Conservation (phyloP, 2,329 filamentous ascomycete genomes). For the Colletotrichum liriopes region DNA sequence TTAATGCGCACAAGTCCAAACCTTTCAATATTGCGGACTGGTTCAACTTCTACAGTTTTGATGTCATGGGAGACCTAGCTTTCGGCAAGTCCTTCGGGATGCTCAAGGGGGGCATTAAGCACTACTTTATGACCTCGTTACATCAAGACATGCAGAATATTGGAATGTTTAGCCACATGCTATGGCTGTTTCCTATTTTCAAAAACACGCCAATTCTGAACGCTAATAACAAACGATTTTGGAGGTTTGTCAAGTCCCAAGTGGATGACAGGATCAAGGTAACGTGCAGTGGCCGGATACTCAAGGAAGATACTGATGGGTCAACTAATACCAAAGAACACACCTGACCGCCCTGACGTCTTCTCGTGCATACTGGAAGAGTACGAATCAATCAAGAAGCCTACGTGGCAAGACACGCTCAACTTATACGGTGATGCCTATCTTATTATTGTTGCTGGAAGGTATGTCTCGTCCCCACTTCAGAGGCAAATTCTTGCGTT, state of each 20-base stretch:
- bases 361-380: conserved; percentile 53
- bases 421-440: conserved; percentile 50
- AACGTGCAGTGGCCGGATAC: neutral
- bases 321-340: conserved; percentile 21
- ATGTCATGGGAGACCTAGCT: conserved; percentile 60
- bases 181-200: conserved; percentile 45
- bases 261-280: conserved; percentile 42
- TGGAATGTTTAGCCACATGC: conserved; percentile 46
- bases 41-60: conserved; percentile 56
- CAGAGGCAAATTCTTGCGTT: neutral
- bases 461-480: conserved; percentile 42
- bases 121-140: conserved; percentile 48
- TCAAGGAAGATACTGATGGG: neutral
- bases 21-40: conserved; percentile 51
- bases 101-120: conserved; percentile 49
- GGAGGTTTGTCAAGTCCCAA: conserved; percentile 43
- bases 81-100: conserved; percentile 56
- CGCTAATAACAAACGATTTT: conserved; percentile 42
- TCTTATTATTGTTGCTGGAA: conserved; percentile 52
- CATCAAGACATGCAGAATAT: conserved; percentile 47
- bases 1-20: conserved; percentile 45
- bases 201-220: conserved; percentile 46
- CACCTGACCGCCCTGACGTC: conserved; percentile 48
- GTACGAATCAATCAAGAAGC: conserved; percentile 43
- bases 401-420: conserved; percentile 45